Base-by-base conservation (phyloP, 176 grass and related monocot genomes). In the Oryza meridionalis region DNA sequence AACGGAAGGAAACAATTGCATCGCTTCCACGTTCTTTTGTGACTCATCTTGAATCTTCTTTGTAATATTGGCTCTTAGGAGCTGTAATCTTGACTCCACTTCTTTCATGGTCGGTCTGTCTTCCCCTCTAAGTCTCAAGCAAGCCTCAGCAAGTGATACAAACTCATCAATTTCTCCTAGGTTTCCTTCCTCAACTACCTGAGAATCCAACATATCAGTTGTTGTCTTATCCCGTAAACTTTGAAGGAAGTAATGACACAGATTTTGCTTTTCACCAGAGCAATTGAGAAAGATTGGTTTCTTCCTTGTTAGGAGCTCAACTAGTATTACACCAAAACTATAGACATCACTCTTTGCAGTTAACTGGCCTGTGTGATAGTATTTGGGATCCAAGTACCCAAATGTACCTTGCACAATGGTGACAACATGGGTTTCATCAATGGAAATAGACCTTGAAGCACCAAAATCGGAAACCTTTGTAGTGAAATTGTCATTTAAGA, bases 301-400 rank as follows among this genome's bases (percentile, higher is more conserved):
- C 77, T 86, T 53, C 6, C 75, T 72, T 3, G 82, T 85, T 12
- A 86, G 35, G 15, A 90, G 64, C 82, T 77, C 72, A 2, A 77
- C 50, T 0, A 86, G 29, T 9, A 86, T 82, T 59, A 90, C 88
- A 42, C 72, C 77, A 15, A 82, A 90, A 59, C 83, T 86, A 3
- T 90, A 88, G 5, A 88, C 81, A 74, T 88, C 86, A 29, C 80
- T 84, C 42, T 82, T 69, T 19, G 33, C 31, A 2, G 31, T 69
- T 19, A 74, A 45, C 25, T 74, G 44, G 2, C 72, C 70, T 16
- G 43, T 73, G 13, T 4, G 70, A 22, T 47, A 27, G 25, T 72
- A 72, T 40, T 72, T 42, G 5, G 24, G 71, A 5, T 73, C 44
- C 71, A 73, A 29, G 24, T 74, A 51, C 13, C 72, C 72, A 74